Conservation (phyloP, 257 asterid species). For the Jacaranda mimosifolia region DNA sequence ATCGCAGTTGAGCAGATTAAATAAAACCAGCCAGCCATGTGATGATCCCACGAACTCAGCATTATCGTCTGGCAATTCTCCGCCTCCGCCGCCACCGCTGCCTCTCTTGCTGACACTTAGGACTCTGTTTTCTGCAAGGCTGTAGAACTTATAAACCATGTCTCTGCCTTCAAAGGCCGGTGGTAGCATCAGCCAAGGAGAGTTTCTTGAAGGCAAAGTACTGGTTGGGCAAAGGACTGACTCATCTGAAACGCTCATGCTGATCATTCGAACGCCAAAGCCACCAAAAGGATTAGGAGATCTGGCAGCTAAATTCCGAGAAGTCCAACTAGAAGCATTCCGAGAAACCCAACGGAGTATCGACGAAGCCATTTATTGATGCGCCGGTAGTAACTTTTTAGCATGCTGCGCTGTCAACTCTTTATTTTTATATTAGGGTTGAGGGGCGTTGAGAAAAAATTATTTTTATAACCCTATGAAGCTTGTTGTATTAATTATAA, state of each 20-base stretch:
- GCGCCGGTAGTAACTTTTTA: too few relatives aligned
- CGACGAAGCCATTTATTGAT: too few relatives aligned
- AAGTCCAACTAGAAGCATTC: too few relatives aligned
- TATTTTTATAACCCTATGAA: too few relatives aligned
- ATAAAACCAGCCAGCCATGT: neutral
- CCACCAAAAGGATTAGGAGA: too few relatives aligned
- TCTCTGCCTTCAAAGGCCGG: neutral
- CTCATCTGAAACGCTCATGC: neutral
- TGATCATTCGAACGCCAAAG: neutral
- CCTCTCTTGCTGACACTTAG: neutral
- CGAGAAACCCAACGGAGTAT: too few relatives aligned
- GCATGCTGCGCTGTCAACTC: too few relatives aligned
- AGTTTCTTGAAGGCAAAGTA: neutral
- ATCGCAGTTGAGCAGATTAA: neutral
- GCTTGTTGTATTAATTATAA: too few relatives aligned
- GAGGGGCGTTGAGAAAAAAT: too few relatives aligned
- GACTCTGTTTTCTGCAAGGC: neutral
- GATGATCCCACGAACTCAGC: neutral
- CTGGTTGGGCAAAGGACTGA: neutral
- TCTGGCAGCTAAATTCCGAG: too few relatives aligned
- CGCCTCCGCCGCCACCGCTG: neutral
- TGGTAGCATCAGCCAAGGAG: constrained; percentile 12
- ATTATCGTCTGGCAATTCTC: neutral
- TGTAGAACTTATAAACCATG: neutral
- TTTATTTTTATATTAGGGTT: too few relatives aligned